Base-by-base conservation (phyloP, 2,329 filamentous ascomycete genomes). In the Aaosphaeria pasadenensis region DNA sequence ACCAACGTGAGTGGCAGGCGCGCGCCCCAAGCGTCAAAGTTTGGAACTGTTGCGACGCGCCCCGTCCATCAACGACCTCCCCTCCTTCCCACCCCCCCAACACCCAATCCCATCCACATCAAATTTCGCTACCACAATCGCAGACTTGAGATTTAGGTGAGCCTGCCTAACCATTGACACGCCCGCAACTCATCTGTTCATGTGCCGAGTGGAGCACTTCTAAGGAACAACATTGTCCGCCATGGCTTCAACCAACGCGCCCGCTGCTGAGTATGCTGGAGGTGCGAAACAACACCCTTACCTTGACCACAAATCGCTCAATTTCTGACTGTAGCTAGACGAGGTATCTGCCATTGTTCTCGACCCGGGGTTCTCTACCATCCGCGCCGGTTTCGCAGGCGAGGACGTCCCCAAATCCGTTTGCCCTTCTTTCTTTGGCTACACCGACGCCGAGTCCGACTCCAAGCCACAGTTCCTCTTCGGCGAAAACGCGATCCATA, bases 301-400 rank as follows among this genome's bases (percentile, higher is more conserved):
- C 13, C 9, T 13, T 36, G 33, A 11, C 9, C 33, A 36, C 13
- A 4, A 11, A 9, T 11, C 33, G 9, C 9, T 11, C 33, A 36
- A 59, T 62, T 24, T 6, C 11, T 11, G 2, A 29, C 17, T 24
- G 17, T 24, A 4, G 30, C 31, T 43, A 96, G 94, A 99, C 78
- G 94, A 99, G 77, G 91, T 99, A 56, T 95, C 91, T 33, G 95
- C 95, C 45, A 88, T 99, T 59, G 89, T 99, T 35, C 89, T 99
- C 66, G 94, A 99, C 68, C 89, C 94, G 3, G 94, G 95, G 53
- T 96, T 91, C 75, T 89, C 88, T 66, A 87, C 85, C 59, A 91
- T 89, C 38, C 91, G 95, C 73, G 94, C 91, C 51, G 94, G 94
- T 49, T 99, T 97, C 66, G 95, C 95, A 9, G 94, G 95, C 66